phyloP scores from a whole-genome alignment of 148 eudicot species.

The Chenopodium album region DNA sequence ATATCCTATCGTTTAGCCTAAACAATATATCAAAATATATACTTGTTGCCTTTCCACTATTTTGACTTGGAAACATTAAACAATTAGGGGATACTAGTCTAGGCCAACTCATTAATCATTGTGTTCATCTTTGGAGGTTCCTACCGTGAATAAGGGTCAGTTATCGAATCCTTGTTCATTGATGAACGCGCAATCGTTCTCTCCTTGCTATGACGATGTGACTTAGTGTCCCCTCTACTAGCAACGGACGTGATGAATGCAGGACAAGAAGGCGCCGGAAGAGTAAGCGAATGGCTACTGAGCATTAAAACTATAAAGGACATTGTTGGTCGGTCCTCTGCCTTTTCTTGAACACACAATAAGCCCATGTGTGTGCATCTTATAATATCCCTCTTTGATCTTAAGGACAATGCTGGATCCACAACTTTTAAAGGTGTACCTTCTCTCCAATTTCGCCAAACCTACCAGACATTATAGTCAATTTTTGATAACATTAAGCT shows the following conservation, averaged over 20 bases:
- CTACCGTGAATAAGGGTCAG: background rate
- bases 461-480: constrained; percentile 15
- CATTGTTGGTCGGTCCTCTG: constrained; percentile 38
- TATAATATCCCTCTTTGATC: constrained; percentile 22
- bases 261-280: constrained; percentile 11
- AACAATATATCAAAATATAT: no score
- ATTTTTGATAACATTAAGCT: no score
- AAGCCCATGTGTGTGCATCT: constrained; percentile 38
- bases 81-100: no score
- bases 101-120: no score
- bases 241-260: constrained; percentile 24
- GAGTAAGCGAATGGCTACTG: background rate
- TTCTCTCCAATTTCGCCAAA: constrained; percentile 42
- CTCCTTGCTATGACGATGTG: background rate
- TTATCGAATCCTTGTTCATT: background rate
- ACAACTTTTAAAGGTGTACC: constrained; percentile 21
- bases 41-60: no score
- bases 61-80: no score
- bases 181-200: background rate
- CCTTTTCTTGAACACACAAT: constrained; percentile 38
- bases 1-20: no score
- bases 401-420: constrained; percentile 21
- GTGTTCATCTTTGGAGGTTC: background rate
- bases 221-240: background rate
- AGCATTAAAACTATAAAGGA: constrained; percentile 1